Evolutionary conservation across 176 grass and related monocot species (phyloP).

Genomic region (Phoenix dactylifera): DNA sequence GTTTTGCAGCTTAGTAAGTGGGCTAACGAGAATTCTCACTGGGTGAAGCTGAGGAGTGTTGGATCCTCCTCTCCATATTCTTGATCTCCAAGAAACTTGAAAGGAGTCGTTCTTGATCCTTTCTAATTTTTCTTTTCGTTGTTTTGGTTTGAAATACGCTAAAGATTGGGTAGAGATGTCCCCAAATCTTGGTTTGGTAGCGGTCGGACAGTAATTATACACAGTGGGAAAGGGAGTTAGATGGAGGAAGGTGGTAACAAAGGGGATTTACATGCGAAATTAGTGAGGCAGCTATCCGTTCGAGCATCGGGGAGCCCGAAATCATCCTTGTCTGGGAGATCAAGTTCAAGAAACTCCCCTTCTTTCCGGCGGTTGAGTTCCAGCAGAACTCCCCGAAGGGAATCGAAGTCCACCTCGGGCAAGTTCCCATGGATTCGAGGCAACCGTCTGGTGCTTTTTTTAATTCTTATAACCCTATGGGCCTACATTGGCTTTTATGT

Average conservation of each 20-base stretch:
- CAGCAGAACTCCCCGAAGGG: constrained; percentile 18
- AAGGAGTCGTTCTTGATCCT: background rate
- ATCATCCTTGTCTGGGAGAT: constrained; percentile 26
- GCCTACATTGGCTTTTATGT: constrained; percentile 42
- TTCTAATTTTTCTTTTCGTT: background rate
- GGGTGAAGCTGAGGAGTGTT: background rate
- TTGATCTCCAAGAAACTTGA: constrained; percentile 4
- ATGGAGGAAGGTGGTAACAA: constrained; percentile 31
- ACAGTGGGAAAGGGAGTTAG: constrained; percentile 1
- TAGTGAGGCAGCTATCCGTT: constrained; percentile 14
- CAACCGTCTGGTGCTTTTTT: constrained; percentile 27
- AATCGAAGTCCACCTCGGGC: constrained; percentile 10
- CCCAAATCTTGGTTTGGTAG: background rate
- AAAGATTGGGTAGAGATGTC: background rate
- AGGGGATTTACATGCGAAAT: constrained; percentile 23
- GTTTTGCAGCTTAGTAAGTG: background rate
- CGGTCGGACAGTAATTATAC: background rate
- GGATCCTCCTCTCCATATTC: background rate
- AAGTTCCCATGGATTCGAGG: constrained; percentile 17
- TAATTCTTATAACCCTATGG: constrained; percentile 40
- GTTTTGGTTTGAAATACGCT: constrained; percentile 3
- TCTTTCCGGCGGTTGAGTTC: constrained; percentile 9
- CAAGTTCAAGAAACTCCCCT: constrained; percentile 18
- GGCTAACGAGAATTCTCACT: background rate
- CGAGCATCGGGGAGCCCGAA: constrained; percentile 17